These are phyloP conservation scores for Priceomyces medius DNA, from an alignment of 805 yeast species.

Conservation along the genomic window DNA sequence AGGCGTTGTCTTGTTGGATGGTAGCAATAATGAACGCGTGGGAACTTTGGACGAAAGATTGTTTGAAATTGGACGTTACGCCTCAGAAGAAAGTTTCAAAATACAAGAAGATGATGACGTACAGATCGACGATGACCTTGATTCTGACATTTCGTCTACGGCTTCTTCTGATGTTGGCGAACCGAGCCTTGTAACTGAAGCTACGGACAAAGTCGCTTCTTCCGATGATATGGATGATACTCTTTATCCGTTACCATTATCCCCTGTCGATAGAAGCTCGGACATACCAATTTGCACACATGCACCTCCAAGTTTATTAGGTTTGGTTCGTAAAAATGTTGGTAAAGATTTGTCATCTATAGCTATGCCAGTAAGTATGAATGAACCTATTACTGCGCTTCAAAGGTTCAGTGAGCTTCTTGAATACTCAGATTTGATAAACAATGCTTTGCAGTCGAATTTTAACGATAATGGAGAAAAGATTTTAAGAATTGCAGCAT, in stretches of 20 bases:
- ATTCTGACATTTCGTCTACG: constrained; percentile 14
- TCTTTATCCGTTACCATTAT: constrained; percentile 67
- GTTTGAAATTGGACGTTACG: constrained; percentile 5
- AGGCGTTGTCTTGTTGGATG: constrained; percentile 53
- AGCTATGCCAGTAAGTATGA: constrained; percentile 91
- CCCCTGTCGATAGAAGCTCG: constrained; percentile 49
- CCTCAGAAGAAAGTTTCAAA: constrained; percentile 7
- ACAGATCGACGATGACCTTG: constrained; percentile 13
- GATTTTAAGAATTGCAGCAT: constrained; percentile 69
- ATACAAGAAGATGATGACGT: constrained; percentile 18
- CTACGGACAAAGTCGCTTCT: not conserved
- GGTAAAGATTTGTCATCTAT: constrained; percentile 85
- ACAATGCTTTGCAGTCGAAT: constrained; percentile 52
- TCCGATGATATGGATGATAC: constrained; percentile 28
- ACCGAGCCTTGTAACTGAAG: constrained; percentile 1
- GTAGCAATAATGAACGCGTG: constrained; percentile 17
- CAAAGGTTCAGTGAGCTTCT: constrained; percentile 77
- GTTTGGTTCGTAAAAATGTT: constrained; percentile 81
- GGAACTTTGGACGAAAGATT: constrained; percentile 6
- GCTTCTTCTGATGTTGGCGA: constrained; percentile 12
- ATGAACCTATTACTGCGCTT: constrained; percentile 84
- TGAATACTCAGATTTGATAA: constrained; percentile 71
- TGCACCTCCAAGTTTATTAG: constrained; percentile 78
- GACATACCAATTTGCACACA: constrained; percentile 59
- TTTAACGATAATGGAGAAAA: constrained; percentile 53